Evolutionary conservation across 2,329 filamentous ascomycete genomes (phyloP).

Genomic region (Albophoma yamanashiensis): DNA sequence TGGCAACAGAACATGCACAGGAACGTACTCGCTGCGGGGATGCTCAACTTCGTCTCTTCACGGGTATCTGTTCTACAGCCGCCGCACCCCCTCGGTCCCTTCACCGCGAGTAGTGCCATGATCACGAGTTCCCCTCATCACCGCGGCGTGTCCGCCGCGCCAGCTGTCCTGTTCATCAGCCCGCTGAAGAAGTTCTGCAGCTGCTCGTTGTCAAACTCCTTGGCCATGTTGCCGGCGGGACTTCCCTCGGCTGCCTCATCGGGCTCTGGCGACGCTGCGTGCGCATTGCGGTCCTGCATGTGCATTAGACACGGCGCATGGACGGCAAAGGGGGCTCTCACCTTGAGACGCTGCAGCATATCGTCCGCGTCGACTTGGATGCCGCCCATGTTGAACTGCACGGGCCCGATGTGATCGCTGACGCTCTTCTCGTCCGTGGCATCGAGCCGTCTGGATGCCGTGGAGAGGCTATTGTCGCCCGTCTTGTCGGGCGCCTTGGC

Average conservation of each 20-base stretch:
- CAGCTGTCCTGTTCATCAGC: conserved; percentile 43
- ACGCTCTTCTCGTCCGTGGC: conserved; percentile 34
- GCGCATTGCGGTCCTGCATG: conserved; percentile 45
- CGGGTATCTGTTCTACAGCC: conserved; percentile 33
- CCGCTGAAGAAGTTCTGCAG: conserved; percentile 49
- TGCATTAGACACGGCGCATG: conserved; percentile 9
- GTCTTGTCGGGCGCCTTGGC: conserved; percentile 42
- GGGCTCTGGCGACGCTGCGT: conserved; percentile 33
- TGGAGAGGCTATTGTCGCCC: conserved; percentile 11
- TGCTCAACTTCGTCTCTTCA: background rate
- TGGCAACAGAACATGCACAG: background rate
- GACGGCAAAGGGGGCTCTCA: conserved; percentile 24
- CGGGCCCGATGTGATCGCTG: conserved; percentile 80
- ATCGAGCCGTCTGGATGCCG: conserved; percentile 16
- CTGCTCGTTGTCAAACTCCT: conserved; percentile 40
- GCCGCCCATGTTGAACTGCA: conserved; percentile 97
- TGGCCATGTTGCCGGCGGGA: conserved; percentile 29
- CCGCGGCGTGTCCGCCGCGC: conserved; percentile 11
- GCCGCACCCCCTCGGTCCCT: conserved; percentile 1
- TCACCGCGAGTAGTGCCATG: background rate
- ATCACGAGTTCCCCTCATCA: background rate
- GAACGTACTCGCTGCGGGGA: background rate
- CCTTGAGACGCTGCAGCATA: conserved; percentile 79
- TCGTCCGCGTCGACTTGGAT: conserved; percentile 94
- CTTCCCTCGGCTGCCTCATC: conserved; percentile 25